Evolutionary conservation across 106 monocot genomes (phyloP), one percentile per base, ranked within the genome.

Genomic region (Phalaenopsis aphrodite): DNA sequence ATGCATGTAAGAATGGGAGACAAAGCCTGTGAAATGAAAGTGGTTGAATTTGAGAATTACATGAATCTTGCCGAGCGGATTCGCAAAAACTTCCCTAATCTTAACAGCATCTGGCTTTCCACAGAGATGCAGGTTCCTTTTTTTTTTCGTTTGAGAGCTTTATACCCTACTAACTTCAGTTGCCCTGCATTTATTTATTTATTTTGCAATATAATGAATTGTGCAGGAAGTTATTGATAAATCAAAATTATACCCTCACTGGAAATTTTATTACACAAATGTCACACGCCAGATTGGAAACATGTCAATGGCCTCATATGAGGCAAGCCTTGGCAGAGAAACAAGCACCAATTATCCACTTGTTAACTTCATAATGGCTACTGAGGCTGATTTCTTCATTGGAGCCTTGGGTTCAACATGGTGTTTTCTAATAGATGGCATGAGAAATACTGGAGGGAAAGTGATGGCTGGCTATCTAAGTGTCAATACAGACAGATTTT

Each of bases 1-100:
- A 86, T 92, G 85, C 95, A 95, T 79, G 95, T 92, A 2, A 87
- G 95, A 65, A 95, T 95, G 92, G 95, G 95, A 56, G 95, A 95
- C 78, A 95, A 95, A 84, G 90, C 95, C 46, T 87, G 90, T 67
- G 95, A 95, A 78, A 95, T 95, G 95, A 87, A 89, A 72, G 86
- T 95, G 12, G 88, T 95, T 46, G 89, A 83, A 18, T 95, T 95
- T 58, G 84, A 90, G 52, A 85, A 76, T 14, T 95, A 95, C 82
- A 95, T 95, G 88, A 76, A 80, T 42, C 86, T 95, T n/a, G 92
- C 95, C 2, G 65, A 77, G 5, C 88, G 81, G 24, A 87, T 95
- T 36, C 86, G 90, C 6, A 37, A 55, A 38, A 82, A 46, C 15
- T 95, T 95, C n/a, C 92, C 92, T 15, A 36, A 86, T 48, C 90